Evolutionary conservation across 1,139 yeast species (phyloP), one percentile per base, ranked within the genome.

Genomic region (Yamadazyma diddensiae): DNA sequence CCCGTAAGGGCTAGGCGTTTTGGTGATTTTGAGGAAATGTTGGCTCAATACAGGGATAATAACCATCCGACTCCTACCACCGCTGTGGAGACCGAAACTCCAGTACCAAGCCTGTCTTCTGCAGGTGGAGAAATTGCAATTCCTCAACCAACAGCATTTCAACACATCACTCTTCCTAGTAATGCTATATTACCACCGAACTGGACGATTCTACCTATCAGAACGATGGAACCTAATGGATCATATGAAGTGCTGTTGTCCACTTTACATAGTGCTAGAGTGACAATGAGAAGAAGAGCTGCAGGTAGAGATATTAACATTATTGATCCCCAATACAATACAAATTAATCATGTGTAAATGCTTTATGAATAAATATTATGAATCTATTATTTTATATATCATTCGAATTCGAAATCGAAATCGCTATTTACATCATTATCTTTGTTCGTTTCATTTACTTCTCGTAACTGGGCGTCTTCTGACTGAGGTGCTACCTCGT

Each of bases 401-500:
- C n/a, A 54, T 31, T 60, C 65, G 38, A 57, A 61, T 21, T 61
- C 67, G 33, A 61, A 53, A 21, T 60, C 64, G 41, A 56, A 42
- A 26, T 46, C 51, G 5, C 5, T 21, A 10, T 21, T 21, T 21
- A 16, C 28, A 8, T 28, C 28, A 2, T 31, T 22, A 13, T n/a
- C 15, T 11, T 13, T 22, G 25, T 5, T 18, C 11, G 12, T n/a
- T n/a, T 7, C 23, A 5, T 7, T 21, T 21, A n/a, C n/a, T 26
- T 18, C 11, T 20, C 23, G 12, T 17, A 18, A 6, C 10, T 22
- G 25, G 6, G 25, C 25, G 13, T 22, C 25, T 13, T 22, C 25
- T 22, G 13, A 12, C 6, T 13, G 25, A 12, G 15, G 33, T 12
- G 33, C 39, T 21, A 36, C 49, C 12, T 42, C 45, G 18, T 39